Percentiles rank a stretch among this genome's conserved stretches.
phyloP scores from a whole-genome alignment of 2,329 filamentous ascomycete species.

The Xylariomycetidae sp. region DNA sequence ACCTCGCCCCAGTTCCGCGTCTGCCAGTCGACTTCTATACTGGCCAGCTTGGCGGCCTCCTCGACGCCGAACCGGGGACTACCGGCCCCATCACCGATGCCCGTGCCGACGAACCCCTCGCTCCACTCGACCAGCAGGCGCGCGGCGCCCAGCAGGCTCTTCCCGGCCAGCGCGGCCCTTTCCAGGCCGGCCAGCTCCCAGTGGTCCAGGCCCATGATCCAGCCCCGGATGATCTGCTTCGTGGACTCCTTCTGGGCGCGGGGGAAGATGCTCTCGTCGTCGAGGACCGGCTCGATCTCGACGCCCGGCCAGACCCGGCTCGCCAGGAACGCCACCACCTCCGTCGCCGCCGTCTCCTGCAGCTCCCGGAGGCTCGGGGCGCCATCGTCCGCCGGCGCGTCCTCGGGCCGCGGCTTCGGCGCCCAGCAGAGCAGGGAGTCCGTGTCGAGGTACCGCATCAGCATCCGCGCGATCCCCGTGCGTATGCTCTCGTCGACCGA shows the following conservation, averaged over 20 bases:
- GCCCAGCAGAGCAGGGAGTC: slow-evolving; percentile 93
- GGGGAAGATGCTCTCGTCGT: slow-evolving; percentile 71
- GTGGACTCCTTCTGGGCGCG: slow-evolving; percentile 68
- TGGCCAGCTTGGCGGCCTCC: slow-evolving; percentile 73
- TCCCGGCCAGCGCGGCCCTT: slow-evolving; percentile 75
- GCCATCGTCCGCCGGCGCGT: slow-evolving; percentile 29
- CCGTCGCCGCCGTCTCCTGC: slow-evolving; percentile 65
- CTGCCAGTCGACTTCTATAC: slow-evolving; percentile 86
- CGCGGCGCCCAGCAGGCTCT: slow-evolving; percentile 75
- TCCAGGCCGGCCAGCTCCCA: slow-evolving; percentile 88
- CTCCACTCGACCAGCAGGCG: slow-evolving; percentile 86
- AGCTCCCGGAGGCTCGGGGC: slow-evolving; percentile 62
- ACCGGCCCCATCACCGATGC: slow-evolving; percentile 25
- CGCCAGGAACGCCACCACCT: slow-evolving; percentile 68
- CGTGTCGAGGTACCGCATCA: slow-evolving; percentile 85
- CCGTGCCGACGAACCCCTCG: slow-evolving; percentile 57
- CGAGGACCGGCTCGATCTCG: slow-evolving; percentile 74
- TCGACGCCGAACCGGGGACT: slow-evolving; percentile 66
- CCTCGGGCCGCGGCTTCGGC: slow-evolving; percentile 46
- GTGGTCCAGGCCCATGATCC: slow-evolving; percentile 66
- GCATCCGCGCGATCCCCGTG: slow-evolving; percentile 57
- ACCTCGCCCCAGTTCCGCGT: slow-evolving; percentile 91
- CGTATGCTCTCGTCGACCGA: slow-evolving; percentile 46
- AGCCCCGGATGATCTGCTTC: slow-evolving; percentile 70
- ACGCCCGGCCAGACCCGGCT: slow-evolving; percentile 79